phyloP scores from a whole-genome alignment of 768 basidiomycete species.

The Grammothele lineata region DNA sequence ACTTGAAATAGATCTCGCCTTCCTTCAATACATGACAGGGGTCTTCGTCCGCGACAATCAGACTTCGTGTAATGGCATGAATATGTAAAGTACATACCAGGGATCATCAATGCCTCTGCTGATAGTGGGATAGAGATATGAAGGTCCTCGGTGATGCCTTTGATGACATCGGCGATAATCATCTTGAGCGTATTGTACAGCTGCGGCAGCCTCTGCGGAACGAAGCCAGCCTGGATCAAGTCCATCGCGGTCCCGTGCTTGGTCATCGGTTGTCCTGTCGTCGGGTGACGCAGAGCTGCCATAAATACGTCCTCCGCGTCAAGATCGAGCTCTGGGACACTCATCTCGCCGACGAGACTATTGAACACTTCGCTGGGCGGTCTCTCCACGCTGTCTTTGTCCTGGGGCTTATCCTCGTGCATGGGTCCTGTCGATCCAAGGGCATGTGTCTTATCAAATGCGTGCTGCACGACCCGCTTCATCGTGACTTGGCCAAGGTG shows the following conservation, averaged over 20 bases:
- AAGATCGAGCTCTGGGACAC: too few species aligned
- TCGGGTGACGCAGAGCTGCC: slow-evolving; percentile 1
- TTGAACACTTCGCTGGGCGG: too few species aligned
- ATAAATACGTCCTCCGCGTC: too few species aligned
- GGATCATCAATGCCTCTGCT: slow-evolving; percentile 59
- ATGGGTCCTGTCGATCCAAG: slow-evolving; percentile 46
- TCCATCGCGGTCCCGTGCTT: slow-evolving; percentile 45
- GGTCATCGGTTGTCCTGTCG: slow-evolving; percentile 7
- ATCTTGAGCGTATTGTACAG: slow-evolving; percentile 46
- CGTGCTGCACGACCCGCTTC: slow-evolving; percentile 39
- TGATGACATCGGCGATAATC: slow-evolving; percentile 42
- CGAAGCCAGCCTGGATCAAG: slow-evolving; percentile 63
- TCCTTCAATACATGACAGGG: slow-evolving; percentile 60
- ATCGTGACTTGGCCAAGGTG: slow-evolving; percentile 42
- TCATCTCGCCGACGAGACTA: too few species aligned
- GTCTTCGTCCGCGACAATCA: too few species aligned
- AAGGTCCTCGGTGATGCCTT: slow-evolving; percentile 49
- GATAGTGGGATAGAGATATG: slow-evolving; percentile 52
- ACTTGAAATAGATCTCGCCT: slow-evolving; percentile 57
- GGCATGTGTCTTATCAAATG: slow-evolving; percentile 49
- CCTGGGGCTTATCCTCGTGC: slow-evolving; percentile 14
- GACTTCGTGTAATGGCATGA: too few species aligned
- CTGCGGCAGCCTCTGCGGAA: slow-evolving; percentile 32
- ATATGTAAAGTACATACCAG: slow-evolving; percentile 43
- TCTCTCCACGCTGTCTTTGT: too few species aligned